Percentiles rank a stretch among this genome's conserved stretches.
These are phyloP conservation scores for Panaeolus papilionaceus DNA, from an alignment of 768 basidiomycete species.

Conservation along the genomic window DNA sequence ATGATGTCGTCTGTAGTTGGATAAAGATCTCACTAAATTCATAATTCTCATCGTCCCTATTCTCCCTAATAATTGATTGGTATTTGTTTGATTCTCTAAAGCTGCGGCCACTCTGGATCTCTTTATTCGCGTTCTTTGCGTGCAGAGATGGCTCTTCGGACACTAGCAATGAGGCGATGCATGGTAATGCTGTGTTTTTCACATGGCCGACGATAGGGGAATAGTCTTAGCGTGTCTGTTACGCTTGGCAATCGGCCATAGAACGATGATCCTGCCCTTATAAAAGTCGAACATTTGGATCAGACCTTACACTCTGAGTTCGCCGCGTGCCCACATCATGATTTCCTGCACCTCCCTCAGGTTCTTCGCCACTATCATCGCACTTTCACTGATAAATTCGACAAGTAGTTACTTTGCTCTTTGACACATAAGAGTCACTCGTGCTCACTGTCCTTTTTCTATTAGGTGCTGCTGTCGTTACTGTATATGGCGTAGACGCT, in stretches of 20 bases:
- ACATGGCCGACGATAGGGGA: neutral
- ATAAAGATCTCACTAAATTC: too few relatives aligned
- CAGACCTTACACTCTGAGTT: too few relatives aligned
- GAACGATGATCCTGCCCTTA: neutral
- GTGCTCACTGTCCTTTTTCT: neutral
- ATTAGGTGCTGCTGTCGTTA: neutral
- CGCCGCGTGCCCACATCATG: too few relatives aligned
- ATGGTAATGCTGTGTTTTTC: neutral
- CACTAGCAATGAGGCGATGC: too few relatives aligned
- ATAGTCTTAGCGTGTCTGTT: neutral
- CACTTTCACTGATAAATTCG: neutral
- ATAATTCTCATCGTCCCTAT: too few relatives aligned
- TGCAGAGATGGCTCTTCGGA: too few relatives aligned
- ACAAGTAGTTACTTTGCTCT: neutral
- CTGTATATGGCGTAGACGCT: neutral
- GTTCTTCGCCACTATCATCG: neutral
- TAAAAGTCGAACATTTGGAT: neutral
- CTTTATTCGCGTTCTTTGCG: too few relatives aligned
- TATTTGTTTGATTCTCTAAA: too few relatives aligned
- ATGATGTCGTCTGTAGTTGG: neutral
- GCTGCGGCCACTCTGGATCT: too few relatives aligned
- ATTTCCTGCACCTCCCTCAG: too few relatives aligned
- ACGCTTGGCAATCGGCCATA: neutral
- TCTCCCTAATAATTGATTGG: too few relatives aligned
- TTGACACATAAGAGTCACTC: neutral